Conservation (phyloP, 2,329 filamentous ascomycete genomes). For the Fusarium goolgardi region DNA sequence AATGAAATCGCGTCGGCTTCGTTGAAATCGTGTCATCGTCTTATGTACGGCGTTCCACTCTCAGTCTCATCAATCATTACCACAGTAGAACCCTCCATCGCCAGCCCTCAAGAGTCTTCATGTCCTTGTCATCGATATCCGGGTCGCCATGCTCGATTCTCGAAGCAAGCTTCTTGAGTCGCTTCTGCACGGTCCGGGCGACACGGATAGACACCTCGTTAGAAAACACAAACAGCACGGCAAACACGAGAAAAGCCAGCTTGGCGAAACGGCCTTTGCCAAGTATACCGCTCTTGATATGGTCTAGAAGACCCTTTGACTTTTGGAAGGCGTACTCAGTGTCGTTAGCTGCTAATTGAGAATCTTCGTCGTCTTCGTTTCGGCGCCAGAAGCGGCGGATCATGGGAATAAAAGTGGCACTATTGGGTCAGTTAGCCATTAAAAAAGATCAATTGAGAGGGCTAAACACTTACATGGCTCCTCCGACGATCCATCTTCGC, state of each 20-base stretch:
- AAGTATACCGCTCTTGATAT: slow-evolving; percentile 60
- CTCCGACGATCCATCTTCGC: slow-evolving; percentile 65
- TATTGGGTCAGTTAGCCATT: slow-evolving; percentile 42
- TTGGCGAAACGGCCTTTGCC: slow-evolving; percentile 61
- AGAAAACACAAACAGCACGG: slow-evolving; percentile 68
- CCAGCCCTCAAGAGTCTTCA: slow-evolving; percentile 65
- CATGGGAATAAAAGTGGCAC: slow-evolving; percentile 63
- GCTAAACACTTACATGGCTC: slow-evolving; percentile 58
- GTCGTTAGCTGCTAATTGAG: slow-evolving; percentile 57
- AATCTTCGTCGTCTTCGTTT: slow-evolving; percentile 53
- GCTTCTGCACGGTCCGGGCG: slow-evolving; percentile 62
- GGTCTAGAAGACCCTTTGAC: slow-evolving; percentile 62
- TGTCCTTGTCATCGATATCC: slow-evolving; percentile 60
- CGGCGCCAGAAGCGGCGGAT: slow-evolving; percentile 65
- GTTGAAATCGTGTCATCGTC: slow-evolving; percentile 50
- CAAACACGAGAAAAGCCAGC: slow-evolving; percentile 66
- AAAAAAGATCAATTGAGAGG: slow-evolving; percentile 8
- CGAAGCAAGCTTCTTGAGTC: slow-evolving; percentile 60
- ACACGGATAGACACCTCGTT: slow-evolving; percentile 69
- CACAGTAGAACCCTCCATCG: slow-evolving; percentile 66
- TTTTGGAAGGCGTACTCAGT: slow-evolving; percentile 68
- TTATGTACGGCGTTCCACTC: slow-evolving; percentile 38
- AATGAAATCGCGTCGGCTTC: slow-evolving; percentile 43
- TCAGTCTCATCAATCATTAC: slow-evolving; percentile 42
- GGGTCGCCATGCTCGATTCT: slow-evolving; percentile 62